Percentiles rank a stretch among this genome's conserved stretches.
phyloP scores from a whole-genome alignment of 208 protist species.

The Tritrichomonas musculus region DNA sequence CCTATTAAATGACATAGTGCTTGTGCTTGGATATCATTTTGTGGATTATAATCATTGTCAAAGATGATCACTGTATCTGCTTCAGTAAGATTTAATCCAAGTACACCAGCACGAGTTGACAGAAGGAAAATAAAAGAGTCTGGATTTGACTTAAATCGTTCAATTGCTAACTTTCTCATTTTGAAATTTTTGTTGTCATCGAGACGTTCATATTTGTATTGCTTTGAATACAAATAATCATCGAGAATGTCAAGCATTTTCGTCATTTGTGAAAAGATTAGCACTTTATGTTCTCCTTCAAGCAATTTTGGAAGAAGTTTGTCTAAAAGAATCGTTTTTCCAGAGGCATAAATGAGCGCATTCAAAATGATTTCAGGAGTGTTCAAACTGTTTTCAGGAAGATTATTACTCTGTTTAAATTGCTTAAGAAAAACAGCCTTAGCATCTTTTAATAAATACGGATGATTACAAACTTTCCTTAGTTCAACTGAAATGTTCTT shows the following conservation, averaged over 20 bases:
- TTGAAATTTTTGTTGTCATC: slow-evolving; percentile 33
- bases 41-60: slow-evolving; percentile 88
- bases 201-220: slow-evolving; percentile 40
- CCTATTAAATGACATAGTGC: slow-evolving; percentile 84
- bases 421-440: not conserved
- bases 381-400: not conserved
- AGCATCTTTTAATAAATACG: slow-evolving; percentile 47
- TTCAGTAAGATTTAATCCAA: slow-evolving; percentile 66
- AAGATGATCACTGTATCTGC: slow-evolving; percentile 72
- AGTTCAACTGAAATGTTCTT: slow-evolving; percentile 62
- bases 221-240: slow-evolving; percentile 42
- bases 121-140: slow-evolving; percentile 63
- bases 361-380: not conserved
- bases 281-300: slow-evolving; percentile 72
- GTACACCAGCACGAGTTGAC: slow-evolving; percentile 62
- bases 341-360: not conserved
- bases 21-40: slow-evolving; percentile 88
- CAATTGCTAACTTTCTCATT: slow-evolving; percentile 48
- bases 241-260: slow-evolving; percentile 57
- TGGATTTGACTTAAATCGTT: slow-evolving; percentile 44
- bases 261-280: slow-evolving; percentile 95
- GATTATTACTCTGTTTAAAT: not conserved
- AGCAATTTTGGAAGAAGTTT: slow-evolving; percentile 56
- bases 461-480: slow-evolving; percentile 77
- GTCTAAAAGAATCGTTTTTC: slow-evolving; percentile 45